Conservation (phyloP, 495 filamentous ascomycete species). For the Penicillium flavigenum region DNA sequence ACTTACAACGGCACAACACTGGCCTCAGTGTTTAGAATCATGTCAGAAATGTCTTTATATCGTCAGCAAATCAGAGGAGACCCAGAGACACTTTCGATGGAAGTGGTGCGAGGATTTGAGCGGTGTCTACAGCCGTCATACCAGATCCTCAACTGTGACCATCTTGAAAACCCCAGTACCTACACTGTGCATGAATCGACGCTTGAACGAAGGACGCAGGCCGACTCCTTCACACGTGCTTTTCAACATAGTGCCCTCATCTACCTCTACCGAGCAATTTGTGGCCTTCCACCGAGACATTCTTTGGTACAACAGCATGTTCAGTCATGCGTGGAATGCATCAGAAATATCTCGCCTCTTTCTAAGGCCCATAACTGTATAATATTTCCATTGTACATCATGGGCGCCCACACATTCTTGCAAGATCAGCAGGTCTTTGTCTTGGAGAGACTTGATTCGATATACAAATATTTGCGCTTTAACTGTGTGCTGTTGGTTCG, state of each 20-base stretch:
- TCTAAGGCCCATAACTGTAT: conserved; percentile 24
- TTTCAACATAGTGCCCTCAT: conserved; percentile 25
- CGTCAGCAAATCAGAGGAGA: conserved; percentile 15
- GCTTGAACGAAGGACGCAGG: conserved; percentile 15
- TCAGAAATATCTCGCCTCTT: conserved; percentile 15
- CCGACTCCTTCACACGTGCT: conserved; percentile 18
- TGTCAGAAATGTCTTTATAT: conserved; percentile 22
- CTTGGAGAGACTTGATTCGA: conserved; percentile 17
- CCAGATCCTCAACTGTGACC: conserved; percentile 10
- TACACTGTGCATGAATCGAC: conserved; percentile 7
- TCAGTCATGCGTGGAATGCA: conserved; percentile 16
- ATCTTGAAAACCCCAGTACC: conserved; percentile 13
- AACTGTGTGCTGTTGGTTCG: conserved; percentile 19
- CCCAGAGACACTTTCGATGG: conserved; percentile 8
- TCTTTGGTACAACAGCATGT: conserved; percentile 24
- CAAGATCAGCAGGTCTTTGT: conserved; percentile 17
- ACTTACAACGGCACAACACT: conserved; percentile 17
- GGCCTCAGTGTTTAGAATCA: conserved; percentile 15
- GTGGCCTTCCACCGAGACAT: conserved; percentile 20
- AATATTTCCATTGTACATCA: conserved; percentile 23
- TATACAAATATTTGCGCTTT: conserved; percentile 18
- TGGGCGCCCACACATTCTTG: conserved; percentile 21
- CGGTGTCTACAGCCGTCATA: conserved; percentile 15
- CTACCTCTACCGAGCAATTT: conserved; percentile 23
- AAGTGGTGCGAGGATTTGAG: conserved; percentile 17